Conservation (phyloP, 306 rosid species). For the Cotoneaster glaucophyllus region DNA sequence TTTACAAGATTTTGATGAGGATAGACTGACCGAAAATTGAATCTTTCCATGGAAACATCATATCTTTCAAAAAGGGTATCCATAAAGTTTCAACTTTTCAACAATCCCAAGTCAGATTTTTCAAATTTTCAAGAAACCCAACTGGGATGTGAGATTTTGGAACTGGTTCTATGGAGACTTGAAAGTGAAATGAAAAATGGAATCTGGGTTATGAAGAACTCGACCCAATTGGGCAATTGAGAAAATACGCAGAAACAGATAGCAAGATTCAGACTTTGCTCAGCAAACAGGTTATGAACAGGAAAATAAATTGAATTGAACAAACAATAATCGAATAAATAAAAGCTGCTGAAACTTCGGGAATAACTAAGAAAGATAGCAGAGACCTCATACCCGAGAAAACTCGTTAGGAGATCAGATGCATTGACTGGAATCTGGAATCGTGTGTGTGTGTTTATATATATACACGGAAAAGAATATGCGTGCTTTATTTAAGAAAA, state of each 20-base stretch:
- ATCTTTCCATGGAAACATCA: slow-evolving; percentile 26
- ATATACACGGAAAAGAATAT: neutral
- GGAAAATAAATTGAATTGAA: neutral
- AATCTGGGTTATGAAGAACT: neutral
- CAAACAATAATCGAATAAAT: neutral
- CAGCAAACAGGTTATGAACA: neutral
- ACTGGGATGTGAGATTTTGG: neutral
- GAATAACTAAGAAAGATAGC: neutral
- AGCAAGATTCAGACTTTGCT: neutral
- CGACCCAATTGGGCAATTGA: neutral
- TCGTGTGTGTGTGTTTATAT: neutral
- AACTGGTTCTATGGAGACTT: neutral
- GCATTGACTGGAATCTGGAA: neutral
- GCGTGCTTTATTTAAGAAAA: neutral
- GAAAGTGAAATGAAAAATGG: neutral
- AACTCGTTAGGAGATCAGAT: neutral
- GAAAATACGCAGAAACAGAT: neutral
- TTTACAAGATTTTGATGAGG: slow-evolving; percentile 22
- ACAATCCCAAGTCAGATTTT: neutral
- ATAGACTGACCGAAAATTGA: slow-evolving; percentile 22
- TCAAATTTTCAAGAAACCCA: neutral
- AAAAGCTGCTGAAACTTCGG: neutral
- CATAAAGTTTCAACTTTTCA: neutral
- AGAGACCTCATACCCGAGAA: neutral
- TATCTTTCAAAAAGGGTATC: slow-evolving; percentile 29